A percentile compares a stretch with the other conserved stretches of the same genome.
Conservation (phyloP, 192 early-diverging fungal genomes). For the Kappamyces sp. region DNA sequence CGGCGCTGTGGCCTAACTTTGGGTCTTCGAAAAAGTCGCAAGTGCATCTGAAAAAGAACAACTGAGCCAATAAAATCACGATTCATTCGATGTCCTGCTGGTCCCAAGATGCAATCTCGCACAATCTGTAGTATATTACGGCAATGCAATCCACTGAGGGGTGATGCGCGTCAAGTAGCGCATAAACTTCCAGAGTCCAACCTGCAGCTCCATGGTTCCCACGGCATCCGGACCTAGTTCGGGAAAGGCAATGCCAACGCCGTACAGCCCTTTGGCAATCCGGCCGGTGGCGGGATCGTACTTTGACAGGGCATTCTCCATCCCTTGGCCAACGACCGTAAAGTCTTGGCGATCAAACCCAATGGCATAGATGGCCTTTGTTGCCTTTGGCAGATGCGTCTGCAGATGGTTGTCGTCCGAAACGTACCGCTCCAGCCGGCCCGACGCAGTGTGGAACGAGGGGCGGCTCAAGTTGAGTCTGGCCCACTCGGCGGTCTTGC, state of each 20-base stretch:
- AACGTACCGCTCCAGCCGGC: not conserved
- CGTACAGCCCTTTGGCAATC: conserved; percentile 16
- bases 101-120: too few species aligned
- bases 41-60: too few species aligned
- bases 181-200: conserved; percentile 22
- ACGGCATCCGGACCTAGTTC: conserved; percentile 15
- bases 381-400: not conserved
- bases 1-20: too few species aligned
- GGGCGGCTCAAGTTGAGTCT: not conserved
- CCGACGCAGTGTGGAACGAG: not conserved
- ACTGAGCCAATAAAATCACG: too few species aligned
- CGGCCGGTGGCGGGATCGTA: conserved; percentile 9
- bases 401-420: not conserved
- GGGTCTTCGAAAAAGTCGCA: too few species aligned
- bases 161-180: not conserved
- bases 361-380: conserved; percentile 18
- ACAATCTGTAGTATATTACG: too few species aligned
- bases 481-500: conserved; percentile 20
- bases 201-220: conserved; percentile 18
- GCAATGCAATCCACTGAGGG: too few species aligned
- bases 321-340: not conserved
- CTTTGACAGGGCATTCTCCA: not conserved
- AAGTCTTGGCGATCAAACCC: conserved; percentile 13
- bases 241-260: conserved; percentile 19
- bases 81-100: too few species aligned